phyloP scores from a whole-genome alignment of 805 yeast genomes.

The Candida fluviatilis region DNA sequence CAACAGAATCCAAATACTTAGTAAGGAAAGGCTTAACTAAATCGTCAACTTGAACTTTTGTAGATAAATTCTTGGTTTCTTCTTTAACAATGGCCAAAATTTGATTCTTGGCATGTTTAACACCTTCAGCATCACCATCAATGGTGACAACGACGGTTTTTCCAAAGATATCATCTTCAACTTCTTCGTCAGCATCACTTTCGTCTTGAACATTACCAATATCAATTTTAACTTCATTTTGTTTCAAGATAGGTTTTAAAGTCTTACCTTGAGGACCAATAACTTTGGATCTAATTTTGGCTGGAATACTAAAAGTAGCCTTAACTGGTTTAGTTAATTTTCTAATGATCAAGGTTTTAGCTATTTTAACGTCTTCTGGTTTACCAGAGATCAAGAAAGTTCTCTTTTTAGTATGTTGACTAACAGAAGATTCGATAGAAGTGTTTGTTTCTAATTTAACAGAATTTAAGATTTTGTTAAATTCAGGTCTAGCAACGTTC shows the following conservation, averaged over 20 bases:
- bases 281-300: constrained; percentile 68
- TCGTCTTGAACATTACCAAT: constrained; percentile 45
- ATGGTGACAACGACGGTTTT: constrained; percentile 58
- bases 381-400: constrained; percentile 80
- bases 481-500: constrained; percentile 58
- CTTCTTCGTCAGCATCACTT: constrained; percentile 24
- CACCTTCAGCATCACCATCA: constrained; percentile 84
- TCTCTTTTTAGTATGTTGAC: constrained; percentile 70
- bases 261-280: constrained; percentile 86
- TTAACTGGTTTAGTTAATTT: constrained; percentile 73
- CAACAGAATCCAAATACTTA: constrained; percentile 23
- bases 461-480: constrained; percentile 59
- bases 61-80: constrained; percentile 57
- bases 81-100: constrained; percentile 73
- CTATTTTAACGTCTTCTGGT: constrained; percentile 58
- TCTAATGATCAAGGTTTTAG: constrained; percentile 71
- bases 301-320: constrained; percentile 63
- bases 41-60: constrained; percentile 45
- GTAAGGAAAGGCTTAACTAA: constrained; percentile 43
- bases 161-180: constrained; percentile 59
- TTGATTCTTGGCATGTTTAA: constrained; percentile 63
- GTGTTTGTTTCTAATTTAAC: constrained; percentile 60
- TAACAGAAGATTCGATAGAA: constrained; percentile 77
- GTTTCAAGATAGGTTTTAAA: constrained; percentile 72
- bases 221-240: constrained; percentile 66